Evolutionary conservation across 345 rosid genomes (phyloP).

Genomic region (Arabidopsis arenosa): DNA sequence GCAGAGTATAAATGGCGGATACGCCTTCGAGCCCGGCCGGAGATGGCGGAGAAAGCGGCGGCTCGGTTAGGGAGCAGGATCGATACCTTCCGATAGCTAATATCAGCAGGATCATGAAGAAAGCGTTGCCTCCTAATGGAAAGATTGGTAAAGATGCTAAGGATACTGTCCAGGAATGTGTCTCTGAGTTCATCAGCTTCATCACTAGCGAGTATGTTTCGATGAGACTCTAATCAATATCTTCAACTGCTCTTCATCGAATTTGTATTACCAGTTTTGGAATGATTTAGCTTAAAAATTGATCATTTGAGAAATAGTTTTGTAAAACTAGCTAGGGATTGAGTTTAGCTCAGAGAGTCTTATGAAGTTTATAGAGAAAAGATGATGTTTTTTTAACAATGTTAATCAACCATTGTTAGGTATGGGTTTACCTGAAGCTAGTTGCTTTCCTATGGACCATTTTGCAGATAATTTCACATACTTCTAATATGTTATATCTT

Average conservation of each 20-base stretch:
- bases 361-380: neutral
- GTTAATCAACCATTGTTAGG: neutral
- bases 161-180: constrained; percentile 75
- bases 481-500: neutral
- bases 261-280: neutral
- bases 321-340: neutral
- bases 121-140: constrained; percentile 66
- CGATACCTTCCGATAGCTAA: constrained; percentile 70
- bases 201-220: constrained; percentile 66
- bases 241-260: neutral
- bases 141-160: constrained; percentile 74
- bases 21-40: constrained; percentile 68
- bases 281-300: neutral
- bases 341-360: neutral
- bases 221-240: too few relatives aligned
- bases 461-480: neutral
- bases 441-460: neutral
- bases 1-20: constrained; percentile 53
- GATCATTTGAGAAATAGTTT: neutral
- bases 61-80: constrained; percentile 63
- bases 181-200: constrained; percentile 74
- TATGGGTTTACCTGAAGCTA: neutral
- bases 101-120: constrained; percentile 78
- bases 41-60: constrained; percentile 74
- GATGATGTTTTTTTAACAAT: neutral